phyloP scores from a whole-genome alignment of 352 stramenopile genomes.

The Phytophthora brassicae region DNA sequence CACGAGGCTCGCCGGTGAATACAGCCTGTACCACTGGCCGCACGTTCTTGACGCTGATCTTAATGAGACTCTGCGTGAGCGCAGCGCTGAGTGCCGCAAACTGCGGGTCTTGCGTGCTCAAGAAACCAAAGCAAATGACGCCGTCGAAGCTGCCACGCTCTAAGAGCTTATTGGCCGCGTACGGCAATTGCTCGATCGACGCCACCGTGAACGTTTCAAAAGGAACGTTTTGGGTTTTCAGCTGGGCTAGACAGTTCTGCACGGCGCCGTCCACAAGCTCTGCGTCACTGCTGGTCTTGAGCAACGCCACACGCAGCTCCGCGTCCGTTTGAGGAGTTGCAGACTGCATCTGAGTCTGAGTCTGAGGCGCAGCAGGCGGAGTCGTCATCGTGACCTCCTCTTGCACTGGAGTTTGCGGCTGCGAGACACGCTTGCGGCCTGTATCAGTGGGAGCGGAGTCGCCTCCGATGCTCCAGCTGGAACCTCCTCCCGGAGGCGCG shows the following conservation, averaged over 20 bases:
- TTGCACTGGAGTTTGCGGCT: conserved; percentile 8
- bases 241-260: conserved; percentile 57
- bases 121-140: conserved; percentile 78
- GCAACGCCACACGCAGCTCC: conserved; percentile 68
- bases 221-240: conserved; percentile 31
- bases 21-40: conserved; percentile 77
- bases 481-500: conserved; percentile 72
- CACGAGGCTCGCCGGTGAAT: conserved; percentile 78
- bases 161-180: conserved; percentile 82
- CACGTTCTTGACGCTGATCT: conserved; percentile 82
- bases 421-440: conserved; percentile 28
- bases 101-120: conserved; percentile 66
- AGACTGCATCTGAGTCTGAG: conserved; percentile 20
- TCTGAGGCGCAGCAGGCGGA: conserved; percentile 27
- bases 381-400: conserved; percentile 24
- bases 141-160: conserved; percentile 67
- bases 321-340: too few species aligned
- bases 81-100: conserved; percentile 59
- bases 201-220: conserved; percentile 73
- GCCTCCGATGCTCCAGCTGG: conserved; percentile 74
- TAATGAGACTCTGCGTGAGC: conserved; percentile 75
- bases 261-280: conserved; percentile 67
- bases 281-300: conserved; percentile 75
- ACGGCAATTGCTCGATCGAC: conserved; percentile 72
- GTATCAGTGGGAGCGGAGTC: conserved; percentile 18